phyloP scores from a whole-genome alignment of 371 early-diverging fungal genomes.

The Mucor sp. region DNA sequence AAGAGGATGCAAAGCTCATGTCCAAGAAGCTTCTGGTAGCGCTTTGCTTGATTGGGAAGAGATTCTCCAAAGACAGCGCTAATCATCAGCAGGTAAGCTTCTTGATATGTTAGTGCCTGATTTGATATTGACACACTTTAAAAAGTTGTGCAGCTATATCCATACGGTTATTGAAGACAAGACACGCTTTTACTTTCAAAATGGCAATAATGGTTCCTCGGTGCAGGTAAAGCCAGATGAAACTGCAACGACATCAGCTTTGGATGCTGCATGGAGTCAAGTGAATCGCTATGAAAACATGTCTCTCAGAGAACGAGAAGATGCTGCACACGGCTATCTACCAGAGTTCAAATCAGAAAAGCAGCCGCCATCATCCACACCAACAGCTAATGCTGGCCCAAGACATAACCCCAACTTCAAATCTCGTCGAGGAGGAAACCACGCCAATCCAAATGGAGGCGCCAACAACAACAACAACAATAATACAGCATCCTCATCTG shows the following conservation, averaged over 20 bases:
- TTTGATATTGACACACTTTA: not conserved
- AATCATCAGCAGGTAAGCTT: slow-evolving; percentile 11
- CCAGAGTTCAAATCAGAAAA: slow-evolving; percentile 13
- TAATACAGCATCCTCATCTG: not conserved
- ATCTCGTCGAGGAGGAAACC: slow-evolving; percentile 6
- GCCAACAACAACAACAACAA: no score
- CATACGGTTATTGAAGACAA: slow-evolving; percentile 6
- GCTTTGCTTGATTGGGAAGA: slow-evolving; percentile 30
- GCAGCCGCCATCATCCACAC: not conserved
- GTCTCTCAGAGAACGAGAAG: slow-evolving; percentile 42
- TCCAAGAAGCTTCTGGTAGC: slow-evolving; percentile 35
- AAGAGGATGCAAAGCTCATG: slow-evolving; percentile 16
- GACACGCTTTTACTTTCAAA: not conserved
- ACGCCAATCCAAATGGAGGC: no score
- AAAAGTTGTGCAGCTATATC: slow-evolving; percentile 26
- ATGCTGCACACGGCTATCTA: slow-evolving; percentile 23
- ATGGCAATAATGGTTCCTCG: not conserved
- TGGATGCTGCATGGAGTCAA: slow-evolving; percentile 38
- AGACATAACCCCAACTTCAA: slow-evolving; percentile 5
- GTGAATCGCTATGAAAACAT: slow-evolving; percentile 34
- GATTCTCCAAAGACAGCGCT: slow-evolving; percentile 27
- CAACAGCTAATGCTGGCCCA: not conserved
- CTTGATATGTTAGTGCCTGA: not conserved
- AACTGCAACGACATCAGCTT: not conserved
- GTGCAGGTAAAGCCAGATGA: slow-evolving; percentile 1